A percentile compares a stretch with the other conserved stretches of the same genome.
Evolutionary conservation across 805 yeast species (phyloP).

Genomic region (Candida glaebosa): DNA sequence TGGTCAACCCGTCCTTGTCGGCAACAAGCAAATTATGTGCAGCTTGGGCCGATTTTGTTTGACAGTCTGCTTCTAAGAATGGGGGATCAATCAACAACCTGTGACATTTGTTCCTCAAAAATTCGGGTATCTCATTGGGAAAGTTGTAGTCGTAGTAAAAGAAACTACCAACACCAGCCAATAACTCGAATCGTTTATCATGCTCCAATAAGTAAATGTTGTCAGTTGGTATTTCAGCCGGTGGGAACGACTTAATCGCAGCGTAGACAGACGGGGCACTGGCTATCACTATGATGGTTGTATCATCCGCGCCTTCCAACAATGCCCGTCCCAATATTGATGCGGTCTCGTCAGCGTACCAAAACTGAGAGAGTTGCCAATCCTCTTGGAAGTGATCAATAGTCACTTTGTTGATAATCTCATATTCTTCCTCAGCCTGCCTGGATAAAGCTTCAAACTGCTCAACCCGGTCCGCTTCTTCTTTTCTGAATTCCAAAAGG

Average conservation of each 20-base stretch:
- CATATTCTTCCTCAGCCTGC: constrained; percentile 56
- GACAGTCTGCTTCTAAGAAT: constrained; percentile 78
- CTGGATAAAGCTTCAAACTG: constrained; percentile 52
- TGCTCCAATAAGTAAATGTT: constrained; percentile 74
- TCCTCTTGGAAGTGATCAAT: constrained; percentile 84
- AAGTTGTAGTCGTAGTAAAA: constrained; percentile 70
- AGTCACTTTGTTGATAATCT: constrained; percentile 30
- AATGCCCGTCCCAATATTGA: constrained; percentile 63
- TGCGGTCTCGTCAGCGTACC: constrained; percentile 81
- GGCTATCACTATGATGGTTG: constrained; percentile 70
- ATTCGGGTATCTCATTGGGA: constrained; percentile 60
- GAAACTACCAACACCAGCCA: constrained; percentile 68
- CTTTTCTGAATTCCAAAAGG: constrained; percentile 59
- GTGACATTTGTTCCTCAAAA: constrained; percentile 60
- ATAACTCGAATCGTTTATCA: constrained; percentile 70
- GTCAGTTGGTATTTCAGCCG: constrained; percentile 54
- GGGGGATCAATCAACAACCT: constrained; percentile 85
- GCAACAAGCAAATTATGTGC: constrained; percentile 55
- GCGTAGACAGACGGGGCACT: constrained; percentile 94
- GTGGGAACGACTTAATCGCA: constrained; percentile 55
- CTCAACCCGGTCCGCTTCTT: constrained; percentile 55
- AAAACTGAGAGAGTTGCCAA: constrained; percentile 93
- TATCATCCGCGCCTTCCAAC: constrained; percentile 69
- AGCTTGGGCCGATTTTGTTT: constrained; percentile 51
- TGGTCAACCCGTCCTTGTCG: constrained; percentile 37